Conservation (phyloP, 768 basidiomycete genomes). For the Hydnomerulius pinastri region DNA sequence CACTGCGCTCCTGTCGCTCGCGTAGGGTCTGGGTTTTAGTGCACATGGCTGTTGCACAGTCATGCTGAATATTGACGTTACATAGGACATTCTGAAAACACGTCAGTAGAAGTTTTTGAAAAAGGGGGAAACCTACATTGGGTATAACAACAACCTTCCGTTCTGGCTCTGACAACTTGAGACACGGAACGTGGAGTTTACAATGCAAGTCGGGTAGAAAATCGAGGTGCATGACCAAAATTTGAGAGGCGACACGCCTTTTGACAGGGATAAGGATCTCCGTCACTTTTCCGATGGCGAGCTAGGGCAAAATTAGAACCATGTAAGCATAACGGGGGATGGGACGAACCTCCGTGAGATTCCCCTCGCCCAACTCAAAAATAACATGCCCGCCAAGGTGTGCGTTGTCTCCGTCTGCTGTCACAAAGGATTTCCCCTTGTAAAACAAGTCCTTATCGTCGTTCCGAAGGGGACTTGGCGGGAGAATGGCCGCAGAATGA, state of each 20-base stretch:
- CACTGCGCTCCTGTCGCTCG: conserved; percentile 11
- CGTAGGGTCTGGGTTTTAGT: neutral
- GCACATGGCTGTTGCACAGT: conserved; percentile 8
- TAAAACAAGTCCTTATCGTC: neutral
- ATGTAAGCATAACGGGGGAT: no score
- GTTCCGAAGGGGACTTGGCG: neutral
- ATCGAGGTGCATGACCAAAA: neutral
- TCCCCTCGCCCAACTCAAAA: neutral
- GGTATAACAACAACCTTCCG: neutral
- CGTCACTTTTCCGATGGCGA: conserved; percentile 4
- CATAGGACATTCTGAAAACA: conserved; percentile 14
- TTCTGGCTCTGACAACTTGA: conserved; percentile 3
- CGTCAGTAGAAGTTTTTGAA: neutral
- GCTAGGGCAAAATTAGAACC: neutral
- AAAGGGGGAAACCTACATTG: neutral
- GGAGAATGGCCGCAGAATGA: neutral
- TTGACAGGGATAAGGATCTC: conserved; percentile 3
- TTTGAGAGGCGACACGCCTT: neutral
- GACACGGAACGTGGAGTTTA: conserved; percentile 3
- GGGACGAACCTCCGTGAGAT: neutral
- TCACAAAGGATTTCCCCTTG: neutral
- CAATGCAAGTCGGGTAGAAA: conserved; percentile 8
- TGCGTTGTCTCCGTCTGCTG: conserved; percentile 6
- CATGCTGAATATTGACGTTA: conserved; percentile 25
- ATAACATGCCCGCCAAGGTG: conserved; percentile 2